Evolutionary conservation across 2,329 filamentous ascomycete species (phyloP), one percentile per base, ranked within the genome.

Genomic region (Aspergillus sp.): DNA sequence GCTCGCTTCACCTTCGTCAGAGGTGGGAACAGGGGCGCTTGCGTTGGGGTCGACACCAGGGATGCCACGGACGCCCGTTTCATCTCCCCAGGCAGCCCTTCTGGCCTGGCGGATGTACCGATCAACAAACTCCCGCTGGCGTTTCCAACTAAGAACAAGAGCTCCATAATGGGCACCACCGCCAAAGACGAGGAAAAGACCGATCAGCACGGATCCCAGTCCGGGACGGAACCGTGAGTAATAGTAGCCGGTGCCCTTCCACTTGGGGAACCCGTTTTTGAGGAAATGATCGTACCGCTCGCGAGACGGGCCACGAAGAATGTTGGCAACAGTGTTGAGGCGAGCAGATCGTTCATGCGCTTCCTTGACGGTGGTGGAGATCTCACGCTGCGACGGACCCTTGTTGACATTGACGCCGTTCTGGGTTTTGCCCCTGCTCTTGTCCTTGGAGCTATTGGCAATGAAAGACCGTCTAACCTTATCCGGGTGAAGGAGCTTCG

Each of bases 241-340:
- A 78, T 97, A 98, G 78, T 98, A 98, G 50, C 93, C 91, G 36
- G 91, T 96, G 46, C 93, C 93, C 73, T 91, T 90, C 93, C 93
- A 98, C 44, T 81, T 82, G 29, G 93, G 93, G 73, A 98, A 98
- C 49, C 93, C 93, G 68, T 97, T 90, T 65, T 75, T 72, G 48
- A 97, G 71, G 73, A 97, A 98, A 68, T 96, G 86, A 66, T 98
- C 91, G 69, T 98, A 98, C 51, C 93, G 86, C 56, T 88, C 86
- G 51, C 93, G 81, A 43, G 80, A 79, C 3, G 86, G 74, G 1
- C 91, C 89, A 56, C 87, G 83, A 41, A 98, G 83, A 60, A 98
- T 86, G 61, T 89, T 86, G 56, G 85, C 83, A 42, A 97, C 86
- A 59, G 95, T 80, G 50, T 85, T 85, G 33, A 98, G 78, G 33